Conservation (phyloP, 352 stramenopile species). For the Thraustochytrium striatum region DNA sequence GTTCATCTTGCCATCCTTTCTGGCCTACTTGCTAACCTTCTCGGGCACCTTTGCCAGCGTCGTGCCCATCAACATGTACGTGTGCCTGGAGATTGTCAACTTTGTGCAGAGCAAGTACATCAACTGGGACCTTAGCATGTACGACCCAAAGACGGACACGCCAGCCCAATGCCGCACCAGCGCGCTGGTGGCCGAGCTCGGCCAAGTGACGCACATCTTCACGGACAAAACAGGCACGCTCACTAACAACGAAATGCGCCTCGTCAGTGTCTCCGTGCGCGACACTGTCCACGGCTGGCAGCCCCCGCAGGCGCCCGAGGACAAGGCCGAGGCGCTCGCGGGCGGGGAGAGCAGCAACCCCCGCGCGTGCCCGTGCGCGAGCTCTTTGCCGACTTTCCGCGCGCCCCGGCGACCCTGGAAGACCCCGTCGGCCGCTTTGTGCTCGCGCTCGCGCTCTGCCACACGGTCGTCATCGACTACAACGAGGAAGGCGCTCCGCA, state of each 20-base stretch:
- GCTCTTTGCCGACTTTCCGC: constrained; percentile 38
- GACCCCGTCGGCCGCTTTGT: neutral
- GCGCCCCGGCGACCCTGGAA: neutral
- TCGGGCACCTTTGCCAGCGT: constrained; percentile 93
- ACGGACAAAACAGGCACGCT: constrained; percentile 25
- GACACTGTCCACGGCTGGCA: constrained; percentile 76
- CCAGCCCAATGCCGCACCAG: constrained; percentile 72
- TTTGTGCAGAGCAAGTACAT: constrained; percentile 17
- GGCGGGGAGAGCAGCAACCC: constrained; percentile 34
- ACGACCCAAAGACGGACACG: constrained; percentile 81
- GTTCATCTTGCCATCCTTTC: constrained; percentile 40
- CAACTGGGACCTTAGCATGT: constrained; percentile 64
- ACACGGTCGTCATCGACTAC: constrained; percentile 2
- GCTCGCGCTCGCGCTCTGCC: neutral
- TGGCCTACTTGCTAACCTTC: constrained; percentile 66
- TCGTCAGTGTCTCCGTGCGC: constrained; percentile 58
- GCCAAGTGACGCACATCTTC: constrained; percentile 55
- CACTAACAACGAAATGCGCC: constrained; percentile 5
- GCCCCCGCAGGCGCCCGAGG: constrained; percentile 70
- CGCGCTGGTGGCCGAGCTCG: constrained; percentile 56
- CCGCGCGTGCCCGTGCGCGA: constrained; percentile 28
- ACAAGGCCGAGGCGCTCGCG: constrained; percentile 59
- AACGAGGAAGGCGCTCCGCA: neutral
- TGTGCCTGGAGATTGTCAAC: constrained; percentile 78
- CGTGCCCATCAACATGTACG: constrained; percentile 94